A percentile compares a stretch with the other conserved stretches of the same genome.
Evolutionary conservation across 805 yeast species (phyloP).

Genomic region (Millerago galiae): DNA sequence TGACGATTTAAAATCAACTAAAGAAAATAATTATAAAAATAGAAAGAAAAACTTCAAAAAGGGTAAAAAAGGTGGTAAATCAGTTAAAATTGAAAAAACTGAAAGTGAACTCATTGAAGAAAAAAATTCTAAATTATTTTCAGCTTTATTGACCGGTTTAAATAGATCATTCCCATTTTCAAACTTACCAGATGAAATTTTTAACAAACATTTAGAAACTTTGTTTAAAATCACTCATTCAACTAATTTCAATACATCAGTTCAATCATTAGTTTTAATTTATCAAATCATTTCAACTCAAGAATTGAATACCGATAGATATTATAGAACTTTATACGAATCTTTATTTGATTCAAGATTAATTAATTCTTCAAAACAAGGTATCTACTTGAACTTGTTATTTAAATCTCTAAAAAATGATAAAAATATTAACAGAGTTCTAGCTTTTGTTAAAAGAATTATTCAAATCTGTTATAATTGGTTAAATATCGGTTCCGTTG

Average conservation of each 20-base stretch:
- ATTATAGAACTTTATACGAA: conserved; percentile 83
- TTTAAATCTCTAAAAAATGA: conserved; percentile 81
- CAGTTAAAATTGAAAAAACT: conserved; percentile 59
- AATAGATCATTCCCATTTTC: conserved; percentile 96
- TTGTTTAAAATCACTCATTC: conserved; percentile 89
- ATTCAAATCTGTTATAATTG: conserved; percentile 80
- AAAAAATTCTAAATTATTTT: conserved; percentile 74
- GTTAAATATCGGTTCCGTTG: conserved; percentile 80
- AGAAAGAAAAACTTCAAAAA: conserved; percentile 72
- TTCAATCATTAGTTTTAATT: conserved; percentile 84
- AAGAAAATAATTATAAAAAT: conserved; percentile 46
- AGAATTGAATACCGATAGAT: conserved; percentile 56
- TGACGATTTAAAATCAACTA: conserved; percentile 28
- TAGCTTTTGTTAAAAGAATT: conserved; percentile 88
- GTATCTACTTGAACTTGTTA: conserved; percentile 80
- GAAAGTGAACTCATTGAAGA: conserved; percentile 67
- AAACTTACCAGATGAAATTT: conserved; percentile 60
- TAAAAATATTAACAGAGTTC: conserved; percentile 49
- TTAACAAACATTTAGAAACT: conserved; percentile 72
- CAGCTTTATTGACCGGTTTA: conserved; percentile 89
- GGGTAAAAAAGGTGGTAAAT: conserved; percentile 85
- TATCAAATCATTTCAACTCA: conserved; percentile 70
- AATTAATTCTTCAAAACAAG: conserved; percentile 83
- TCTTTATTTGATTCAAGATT: conserved; percentile 80
- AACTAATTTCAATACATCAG: conserved; percentile 86